These are phyloP conservation scores for Pichia cephalocereana DNA, from an alignment of 805 yeast species.

Conservation along the genomic window DNA sequence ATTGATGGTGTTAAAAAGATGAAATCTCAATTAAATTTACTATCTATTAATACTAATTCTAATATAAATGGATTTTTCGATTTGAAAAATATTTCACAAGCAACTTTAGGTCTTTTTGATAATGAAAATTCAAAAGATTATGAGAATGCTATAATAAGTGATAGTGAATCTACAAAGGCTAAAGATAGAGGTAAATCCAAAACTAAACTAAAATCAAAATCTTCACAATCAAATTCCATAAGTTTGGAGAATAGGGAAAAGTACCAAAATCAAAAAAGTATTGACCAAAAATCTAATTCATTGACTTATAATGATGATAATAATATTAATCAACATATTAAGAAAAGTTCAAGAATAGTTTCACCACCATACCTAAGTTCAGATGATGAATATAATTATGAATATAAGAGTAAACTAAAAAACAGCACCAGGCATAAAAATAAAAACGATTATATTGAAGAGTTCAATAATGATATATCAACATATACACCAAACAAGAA, in stretches of 20 bases:
- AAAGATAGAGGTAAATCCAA: neutral
- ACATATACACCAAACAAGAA: neutral
- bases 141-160: neutral
- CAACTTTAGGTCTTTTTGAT: slow-evolving; percentile 1
- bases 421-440: neutral
- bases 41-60: neutral
- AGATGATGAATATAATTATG: slow-evolving; percentile 1
- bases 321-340: neutral
- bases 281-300: neutral
- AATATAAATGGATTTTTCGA: neutral
- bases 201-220: too few relatives aligned
- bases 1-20: slow-evolving; percentile 2
- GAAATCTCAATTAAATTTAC: slow-evolving; percentile 1
- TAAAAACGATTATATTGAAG: slow-evolving; percentile 1
- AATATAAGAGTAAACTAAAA: too few relatives aligned
- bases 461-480: neutral
- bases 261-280: too few relatives aligned
- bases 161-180: neutral
- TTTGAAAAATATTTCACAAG: neutral
- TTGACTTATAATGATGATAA: neutral
- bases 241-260: too few relatives aligned
- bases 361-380: slow-evolving; percentile 3
- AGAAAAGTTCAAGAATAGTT: neutral
- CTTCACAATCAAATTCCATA: neutral
- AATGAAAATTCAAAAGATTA: neutral